Evolutionary conservation across 495 filamentous ascomycete genomes (phyloP).

Genomic region (Achaetomiella virescens): DNA sequence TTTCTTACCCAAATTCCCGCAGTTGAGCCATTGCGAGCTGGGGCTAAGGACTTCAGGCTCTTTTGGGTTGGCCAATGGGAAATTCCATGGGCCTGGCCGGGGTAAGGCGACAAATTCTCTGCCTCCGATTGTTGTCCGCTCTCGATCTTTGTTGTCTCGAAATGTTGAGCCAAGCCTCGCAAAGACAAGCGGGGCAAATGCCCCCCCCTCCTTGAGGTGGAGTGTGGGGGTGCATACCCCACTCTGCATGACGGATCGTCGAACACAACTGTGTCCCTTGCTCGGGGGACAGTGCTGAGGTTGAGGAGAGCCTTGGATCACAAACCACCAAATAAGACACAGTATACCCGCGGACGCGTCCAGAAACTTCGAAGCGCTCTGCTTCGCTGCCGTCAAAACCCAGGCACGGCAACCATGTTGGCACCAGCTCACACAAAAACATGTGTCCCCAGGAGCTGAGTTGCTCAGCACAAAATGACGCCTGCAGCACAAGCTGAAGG

Average conservation of each 20-base stretch:
- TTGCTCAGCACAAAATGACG: not conserved
- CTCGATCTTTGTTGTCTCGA: not conserved
- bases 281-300: no score
- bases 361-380: no score
- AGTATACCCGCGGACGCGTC: not conserved
- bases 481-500: not conserved
- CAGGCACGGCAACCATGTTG: no score
- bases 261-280: no score
- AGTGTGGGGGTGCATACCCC: slow-evolving; percentile 1
- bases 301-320: no score
- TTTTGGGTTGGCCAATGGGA: slow-evolving; percentile 15
- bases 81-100: not conserved
- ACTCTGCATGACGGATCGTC: not conserved
- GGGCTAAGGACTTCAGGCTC: slow-evolving; percentile 19
- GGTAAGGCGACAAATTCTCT: slow-evolving; percentile 5
- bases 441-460: no score
- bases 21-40: not conserved
- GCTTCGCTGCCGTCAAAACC: no score
- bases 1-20: slow-evolving; percentile 21
- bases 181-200: slow-evolving; percentile 3
- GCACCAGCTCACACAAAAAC: no score
- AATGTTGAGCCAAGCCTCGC: slow-evolving; percentile 13
- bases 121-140: slow-evolving; percentile 16
- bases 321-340: not conserved
- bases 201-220: slow-evolving; percentile 18